These are phyloP conservation scores for Sporobolomyces roseus DNA, from an alignment of 768 basidiomycete genomes.

Conservation along the genomic window DNA sequence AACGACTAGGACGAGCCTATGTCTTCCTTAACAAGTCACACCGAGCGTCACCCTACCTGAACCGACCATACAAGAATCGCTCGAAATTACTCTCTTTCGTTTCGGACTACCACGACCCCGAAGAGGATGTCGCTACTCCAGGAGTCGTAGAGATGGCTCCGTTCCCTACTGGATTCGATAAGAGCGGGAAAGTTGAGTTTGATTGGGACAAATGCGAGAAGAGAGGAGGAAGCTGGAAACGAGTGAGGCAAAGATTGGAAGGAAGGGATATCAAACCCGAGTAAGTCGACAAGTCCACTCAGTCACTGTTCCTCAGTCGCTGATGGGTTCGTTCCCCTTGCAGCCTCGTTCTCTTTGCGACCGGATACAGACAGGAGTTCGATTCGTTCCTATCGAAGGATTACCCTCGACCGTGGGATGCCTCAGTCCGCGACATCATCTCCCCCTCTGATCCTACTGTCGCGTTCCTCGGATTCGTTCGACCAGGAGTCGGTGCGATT, in stretches of 20 bases:
- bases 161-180: constrained; percentile 55
- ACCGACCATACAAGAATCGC: constrained; percentile 55
- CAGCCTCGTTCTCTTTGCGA: constrained; percentile 32
- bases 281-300: background rate
- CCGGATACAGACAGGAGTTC: constrained; percentile 51
- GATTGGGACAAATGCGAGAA: constrained; percentile 48
- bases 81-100: constrained; percentile 55
- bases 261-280: constrained; percentile 54
- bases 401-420: constrained; percentile 53
- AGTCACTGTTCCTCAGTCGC: background rate
- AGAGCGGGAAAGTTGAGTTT: constrained; percentile 55
- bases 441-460: constrained; percentile 30
- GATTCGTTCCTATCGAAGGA: constrained; percentile 51
- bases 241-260: constrained; percentile 48
- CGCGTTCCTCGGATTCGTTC: constrained; percentile 50
- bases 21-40: constrained; percentile 62
- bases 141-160: constrained; percentile 57
- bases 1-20: constrained; percentile 60
- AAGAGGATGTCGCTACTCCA: constrained; percentile 53
- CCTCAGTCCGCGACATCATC: constrained; percentile 53
- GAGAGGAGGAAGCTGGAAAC: constrained; percentile 51
- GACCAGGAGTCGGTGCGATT: constrained; percentile 49
- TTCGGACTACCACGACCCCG: constrained; percentile 60
- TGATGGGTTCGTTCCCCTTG: too few species aligned
- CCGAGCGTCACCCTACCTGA: constrained; percentile 60